These are phyloP conservation scores for Dalbergia cultrata DNA, from an alignment of 306 rosid species.

Conservation along the genomic window DNA sequence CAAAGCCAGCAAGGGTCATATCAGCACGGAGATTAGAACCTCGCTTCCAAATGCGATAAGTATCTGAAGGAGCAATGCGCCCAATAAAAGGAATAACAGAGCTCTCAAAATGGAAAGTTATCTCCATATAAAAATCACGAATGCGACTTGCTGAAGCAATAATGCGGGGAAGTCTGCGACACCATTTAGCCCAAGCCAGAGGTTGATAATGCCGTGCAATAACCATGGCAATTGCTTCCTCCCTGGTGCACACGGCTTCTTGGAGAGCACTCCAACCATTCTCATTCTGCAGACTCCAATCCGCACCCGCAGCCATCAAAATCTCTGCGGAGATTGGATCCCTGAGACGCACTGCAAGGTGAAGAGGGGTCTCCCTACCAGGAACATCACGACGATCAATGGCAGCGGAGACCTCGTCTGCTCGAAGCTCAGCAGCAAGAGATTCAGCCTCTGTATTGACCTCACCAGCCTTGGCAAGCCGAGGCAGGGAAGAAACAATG, in stretches of 20 bases:
- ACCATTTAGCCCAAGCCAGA: constrained; percentile 99
- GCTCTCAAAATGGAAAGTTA: constrained; percentile 97
- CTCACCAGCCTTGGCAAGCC: constrained; percentile 86
- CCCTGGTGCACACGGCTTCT: constrained; percentile 95
- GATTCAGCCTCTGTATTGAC: constrained; percentile 83
- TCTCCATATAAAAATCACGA: constrained; percentile 99
- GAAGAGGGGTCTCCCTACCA: constrained; percentile 97
- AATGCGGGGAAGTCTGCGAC: constrained; percentile 96
- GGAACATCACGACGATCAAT: constrained; percentile 95
- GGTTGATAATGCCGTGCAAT: constrained; percentile 94
- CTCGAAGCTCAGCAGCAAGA: constrained; percentile 79
- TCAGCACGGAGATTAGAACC: constrained; percentile 99
- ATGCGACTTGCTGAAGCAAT: constrained; percentile 90
- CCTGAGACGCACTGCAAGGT: constrained; percentile 92
- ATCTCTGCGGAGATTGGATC: constrained; percentile 87
- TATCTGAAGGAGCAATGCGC: constrained; percentile 96
- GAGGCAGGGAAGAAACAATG: constrained; percentile 73
- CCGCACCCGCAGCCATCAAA: constrained; percentile 97
- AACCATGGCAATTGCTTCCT: constrained; percentile 91
- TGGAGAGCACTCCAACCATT: constrained; percentile 99
- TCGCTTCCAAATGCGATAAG: constrained; percentile 98
- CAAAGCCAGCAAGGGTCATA: constrained; percentile 99
- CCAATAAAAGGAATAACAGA: constrained; percentile 98
- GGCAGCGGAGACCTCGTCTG: constrained; percentile 78
- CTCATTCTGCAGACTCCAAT: constrained; percentile 97